Conservation (phyloP, 2,329 filamentous ascomycete genomes). For the Dothistroma septosporum region DNA sequence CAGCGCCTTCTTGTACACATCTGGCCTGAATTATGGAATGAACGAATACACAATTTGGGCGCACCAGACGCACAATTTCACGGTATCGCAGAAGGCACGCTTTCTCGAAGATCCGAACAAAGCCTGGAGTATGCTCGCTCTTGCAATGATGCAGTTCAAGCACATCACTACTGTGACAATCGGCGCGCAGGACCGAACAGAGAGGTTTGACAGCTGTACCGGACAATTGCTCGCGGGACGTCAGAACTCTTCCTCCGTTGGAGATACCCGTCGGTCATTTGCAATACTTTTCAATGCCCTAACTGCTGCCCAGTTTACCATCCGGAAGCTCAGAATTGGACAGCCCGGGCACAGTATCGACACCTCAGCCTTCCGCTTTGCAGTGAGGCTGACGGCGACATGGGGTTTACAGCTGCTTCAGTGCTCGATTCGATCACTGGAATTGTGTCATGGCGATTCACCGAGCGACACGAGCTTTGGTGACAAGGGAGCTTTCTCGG, state of each 20-base stretch:
- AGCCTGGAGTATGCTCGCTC: background rate
- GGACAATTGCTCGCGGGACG: background rate
- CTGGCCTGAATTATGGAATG: background rate
- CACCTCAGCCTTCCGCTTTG: background rate
- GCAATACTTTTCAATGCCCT: background rate
- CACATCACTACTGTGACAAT: background rate
- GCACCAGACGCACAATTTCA: background rate
- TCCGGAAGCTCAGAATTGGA: background rate
- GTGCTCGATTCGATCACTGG: background rate
- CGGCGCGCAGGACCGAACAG: background rate
- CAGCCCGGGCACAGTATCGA: background rate
- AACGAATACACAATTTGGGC: background rate
- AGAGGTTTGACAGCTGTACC: background rate
- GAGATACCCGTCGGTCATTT: background rate
- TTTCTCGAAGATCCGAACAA: background rate
- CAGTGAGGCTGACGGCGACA: background rate
- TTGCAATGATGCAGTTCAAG: background rate
- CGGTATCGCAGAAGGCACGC: background rate
- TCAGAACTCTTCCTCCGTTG: background rate
- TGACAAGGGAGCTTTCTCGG: background rate
- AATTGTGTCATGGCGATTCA: background rate
- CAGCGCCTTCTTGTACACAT: background rate
- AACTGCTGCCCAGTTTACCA: background rate
- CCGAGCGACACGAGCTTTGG: background rate
- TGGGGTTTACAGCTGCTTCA: background rate